Conservation (phyloP, 2,329 filamentous ascomycete species). For the Sporothrix brunneoviolacea region DNA sequence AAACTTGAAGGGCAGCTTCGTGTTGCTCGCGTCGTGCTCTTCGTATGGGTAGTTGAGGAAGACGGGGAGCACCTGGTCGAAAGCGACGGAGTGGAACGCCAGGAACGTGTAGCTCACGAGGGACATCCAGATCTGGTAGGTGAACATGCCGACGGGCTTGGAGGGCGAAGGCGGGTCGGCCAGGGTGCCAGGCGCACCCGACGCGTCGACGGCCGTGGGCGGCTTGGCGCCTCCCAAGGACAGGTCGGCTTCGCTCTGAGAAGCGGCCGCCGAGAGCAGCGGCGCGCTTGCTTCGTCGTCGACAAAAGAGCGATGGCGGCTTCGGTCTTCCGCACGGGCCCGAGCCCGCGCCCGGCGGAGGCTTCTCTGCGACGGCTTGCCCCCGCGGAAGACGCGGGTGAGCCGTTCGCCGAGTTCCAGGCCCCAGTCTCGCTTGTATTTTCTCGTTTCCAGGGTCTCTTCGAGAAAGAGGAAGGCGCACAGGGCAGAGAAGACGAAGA, state of each 20-base stretch:
- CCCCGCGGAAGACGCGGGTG: conserved; percentile 26
- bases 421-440: conserved; percentile 65
- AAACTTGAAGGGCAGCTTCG: conserved; percentile 70
- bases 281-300: conserved; percentile 52
- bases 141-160: conserved; percentile 23
- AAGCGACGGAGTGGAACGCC: conserved; percentile 75
- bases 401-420: conserved; percentile 65
- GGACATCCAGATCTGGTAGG: conserved; percentile 25
- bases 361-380: conserved; percentile 7
- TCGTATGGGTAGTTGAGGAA: conserved; percentile 72
- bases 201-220: conserved; percentile 11
- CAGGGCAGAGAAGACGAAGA: conserved; percentile 72
- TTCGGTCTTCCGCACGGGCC: conserved; percentile 17
- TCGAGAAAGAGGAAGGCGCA: conserved; percentile 73
- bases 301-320: conserved; percentile 42
- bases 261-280: conserved; percentile 36
- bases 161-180: background rate
- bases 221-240: background rate
- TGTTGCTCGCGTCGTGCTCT: conserved; percentile 47
- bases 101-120: conserved; percentile 73
- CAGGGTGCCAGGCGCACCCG: background rate
- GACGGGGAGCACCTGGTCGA: conserved; percentile 81
- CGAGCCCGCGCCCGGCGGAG: background rate
- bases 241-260: conserved; percentile 21
- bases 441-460: conserved; percentile 75